Conservation (phyloP, 495 filamentous ascomycete genomes). For the Penicillium tannophilum region DNA sequence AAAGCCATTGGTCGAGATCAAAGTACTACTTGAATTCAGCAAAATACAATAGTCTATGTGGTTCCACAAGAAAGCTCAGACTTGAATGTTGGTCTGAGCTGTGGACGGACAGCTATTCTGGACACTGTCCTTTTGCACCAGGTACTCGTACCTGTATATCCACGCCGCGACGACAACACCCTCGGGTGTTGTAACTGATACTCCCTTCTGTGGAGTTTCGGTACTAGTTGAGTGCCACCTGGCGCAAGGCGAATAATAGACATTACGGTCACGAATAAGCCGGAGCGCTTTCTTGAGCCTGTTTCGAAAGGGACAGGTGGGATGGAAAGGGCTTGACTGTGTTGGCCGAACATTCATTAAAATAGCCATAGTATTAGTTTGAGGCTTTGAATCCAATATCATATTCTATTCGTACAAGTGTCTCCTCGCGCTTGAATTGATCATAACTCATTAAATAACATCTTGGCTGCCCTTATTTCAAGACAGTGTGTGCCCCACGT, state of each 20-base stretch:
- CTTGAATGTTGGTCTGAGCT: slow-evolving; percentile 12
- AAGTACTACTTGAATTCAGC: background rate
- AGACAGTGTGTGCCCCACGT: slow-evolving; percentile 84
- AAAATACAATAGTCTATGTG: background rate
- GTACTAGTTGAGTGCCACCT: slow-evolving; percentile 52
- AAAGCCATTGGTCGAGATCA: background rate
- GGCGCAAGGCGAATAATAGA: slow-evolving; percentile 57
- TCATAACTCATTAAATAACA: slow-evolving; percentile 2
- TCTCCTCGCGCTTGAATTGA: slow-evolving; percentile 2
- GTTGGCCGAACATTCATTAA: slow-evolving; percentile 60
- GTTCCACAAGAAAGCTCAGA: background rate
- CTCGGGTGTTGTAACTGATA: slow-evolving; percentile 58
- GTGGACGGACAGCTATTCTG: background rate
- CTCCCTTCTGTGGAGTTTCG: slow-evolving; percentile 48
- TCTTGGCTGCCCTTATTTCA: slow-evolving; percentile 63
- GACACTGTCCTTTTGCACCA: background rate
- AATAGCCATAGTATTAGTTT: background rate
- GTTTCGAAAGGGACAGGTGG: slow-evolving; percentile 73
- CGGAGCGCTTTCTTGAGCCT: slow-evolving; percentile 85
- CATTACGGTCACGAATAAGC: slow-evolving; percentile 84
- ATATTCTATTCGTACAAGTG: slow-evolving; percentile 9
- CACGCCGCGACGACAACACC: slow-evolving; percentile 60
- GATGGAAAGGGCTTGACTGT: slow-evolving; percentile 92
- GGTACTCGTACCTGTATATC: background rate
- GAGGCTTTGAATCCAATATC: background rate